Percentiles rank a stretch among this genome's conserved stretches.
These are phyloP conservation scores for Rusavskia elegans DNA, from an alignment of 495 filamentous ascomycete species.

Conservation along the genomic window DNA sequence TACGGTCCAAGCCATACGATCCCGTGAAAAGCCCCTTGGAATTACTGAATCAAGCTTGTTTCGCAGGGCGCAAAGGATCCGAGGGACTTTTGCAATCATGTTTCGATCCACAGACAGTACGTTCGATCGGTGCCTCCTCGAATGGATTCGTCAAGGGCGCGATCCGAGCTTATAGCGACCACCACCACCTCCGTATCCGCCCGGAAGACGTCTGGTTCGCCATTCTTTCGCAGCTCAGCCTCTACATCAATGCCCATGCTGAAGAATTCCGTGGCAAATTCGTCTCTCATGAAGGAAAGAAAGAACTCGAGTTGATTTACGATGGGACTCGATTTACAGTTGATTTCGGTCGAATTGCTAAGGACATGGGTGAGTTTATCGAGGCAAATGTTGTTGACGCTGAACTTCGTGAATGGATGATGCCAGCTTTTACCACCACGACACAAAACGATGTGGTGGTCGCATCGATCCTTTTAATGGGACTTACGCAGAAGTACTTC, in stretches of 20 bases:
- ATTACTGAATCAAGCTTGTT: neutral
- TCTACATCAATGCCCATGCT: slow-evolving; percentile 33
- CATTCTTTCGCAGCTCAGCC: slow-evolving; percentile 37
- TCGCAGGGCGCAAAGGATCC: neutral
- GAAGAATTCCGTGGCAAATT: slow-evolving; percentile 28
- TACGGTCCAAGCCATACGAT: too few relatives aligned
- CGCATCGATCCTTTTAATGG: slow-evolving; percentile 26
- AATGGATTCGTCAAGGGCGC: slow-evolving; percentile 36
- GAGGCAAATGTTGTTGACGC: slow-evolving; percentile 20
- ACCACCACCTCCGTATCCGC: slow-evolving; percentile 38
- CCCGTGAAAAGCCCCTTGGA: neutral
- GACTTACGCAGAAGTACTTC: slow-evolving; percentile 26
- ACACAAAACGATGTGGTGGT: slow-evolving; percentile 19
- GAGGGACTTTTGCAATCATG: slow-evolving; percentile 1
- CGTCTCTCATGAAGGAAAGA: slow-evolving; percentile 27
- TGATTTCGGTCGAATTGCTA: slow-evolving; percentile 13
- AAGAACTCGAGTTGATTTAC: slow-evolving; percentile 26
- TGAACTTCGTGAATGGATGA: slow-evolving; percentile 22
- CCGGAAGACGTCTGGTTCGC: slow-evolving; percentile 48
- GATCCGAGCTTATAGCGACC: slow-evolving; percentile 35
- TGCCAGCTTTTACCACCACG: slow-evolving; percentile 27
- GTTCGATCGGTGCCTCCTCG: neutral
- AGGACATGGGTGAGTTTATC: slow-evolving; percentile 17
- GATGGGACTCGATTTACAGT: slow-evolving; percentile 6
- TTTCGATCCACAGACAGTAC: neutral